These are phyloP conservation scores for Barbarea vulgaris DNA, from an alignment of 345 rosid species.

Conservation along the genomic window DNA sequence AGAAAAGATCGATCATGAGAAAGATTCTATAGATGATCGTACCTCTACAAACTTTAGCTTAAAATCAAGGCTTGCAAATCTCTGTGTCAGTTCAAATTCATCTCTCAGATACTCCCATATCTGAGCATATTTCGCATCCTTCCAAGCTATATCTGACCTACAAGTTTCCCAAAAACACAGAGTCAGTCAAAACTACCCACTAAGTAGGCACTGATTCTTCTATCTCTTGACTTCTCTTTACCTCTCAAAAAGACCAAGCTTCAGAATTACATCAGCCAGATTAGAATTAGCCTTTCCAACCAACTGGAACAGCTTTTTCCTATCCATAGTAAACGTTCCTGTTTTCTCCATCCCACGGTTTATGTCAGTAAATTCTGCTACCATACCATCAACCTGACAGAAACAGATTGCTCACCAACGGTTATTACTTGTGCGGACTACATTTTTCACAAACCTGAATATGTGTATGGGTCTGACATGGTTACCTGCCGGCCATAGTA, in stretches of 20 bases:
- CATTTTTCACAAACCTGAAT: conserved; percentile 4
- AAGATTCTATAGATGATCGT: conserved; percentile 21
- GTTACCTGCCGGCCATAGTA: conserved; percentile 96
- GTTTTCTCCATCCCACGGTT: conserved; percentile 94
- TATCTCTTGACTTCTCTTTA: conserved; percentile 29
- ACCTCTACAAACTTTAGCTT: conserved; percentile 96
- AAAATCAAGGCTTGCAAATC: conserved; percentile 90
- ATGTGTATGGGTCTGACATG: conserved; percentile 7
- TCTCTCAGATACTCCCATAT: conserved; percentile 95
- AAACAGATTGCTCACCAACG: conserved; percentile 4
- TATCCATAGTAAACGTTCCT: conserved; percentile 93
- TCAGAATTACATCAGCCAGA: conserved; percentile 94
- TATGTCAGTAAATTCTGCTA: conserved; percentile 95
- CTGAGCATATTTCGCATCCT: conserved; percentile 90
- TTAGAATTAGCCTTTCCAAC: conserved; percentile 96
- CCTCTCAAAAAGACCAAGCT: conserved; percentile 99
- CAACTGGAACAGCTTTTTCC: conserved; percentile 91
- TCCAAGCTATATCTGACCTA: conserved; percentile 99
- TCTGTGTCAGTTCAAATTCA: conserved; percentile 86
- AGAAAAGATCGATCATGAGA: background rate
- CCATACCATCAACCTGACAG: conserved; percentile 92
- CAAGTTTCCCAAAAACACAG: conserved; percentile 10
- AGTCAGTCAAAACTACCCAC: conserved; percentile 8
- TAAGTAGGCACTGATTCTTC: background rate
- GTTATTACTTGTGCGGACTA: background rate